phyloP scores from a whole-genome alignment of 345 rosid genomes.

The Pistacia atlantica region DNA sequence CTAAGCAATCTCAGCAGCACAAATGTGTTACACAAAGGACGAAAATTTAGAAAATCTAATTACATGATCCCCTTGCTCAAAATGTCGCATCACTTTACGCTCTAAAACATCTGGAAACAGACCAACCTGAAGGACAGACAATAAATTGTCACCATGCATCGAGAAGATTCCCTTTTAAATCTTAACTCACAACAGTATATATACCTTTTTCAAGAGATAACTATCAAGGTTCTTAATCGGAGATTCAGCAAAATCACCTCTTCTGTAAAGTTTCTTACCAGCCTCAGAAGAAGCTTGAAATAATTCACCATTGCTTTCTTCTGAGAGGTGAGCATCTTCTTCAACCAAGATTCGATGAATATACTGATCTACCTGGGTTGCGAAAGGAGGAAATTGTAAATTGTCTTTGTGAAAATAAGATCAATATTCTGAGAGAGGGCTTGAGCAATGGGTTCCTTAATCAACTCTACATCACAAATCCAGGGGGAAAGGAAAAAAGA shows the following conservation, averaged over 20 bases:
- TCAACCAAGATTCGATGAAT: constrained; percentile 79
- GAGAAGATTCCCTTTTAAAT: constrained; percentile 2
- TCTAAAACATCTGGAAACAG: constrained; percentile 85
- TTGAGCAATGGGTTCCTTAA: background rate
- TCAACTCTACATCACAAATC: constrained; percentile 11
- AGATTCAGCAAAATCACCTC: constrained; percentile 84
- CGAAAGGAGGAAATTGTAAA: constrained; percentile 18
- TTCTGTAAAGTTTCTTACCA: constrained; percentile 64
- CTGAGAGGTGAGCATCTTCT: constrained; percentile 59
- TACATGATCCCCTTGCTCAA: constrained; percentile 74
- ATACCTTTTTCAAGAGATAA: constrained; percentile 65
- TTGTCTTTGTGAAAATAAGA: constrained; percentile 6
- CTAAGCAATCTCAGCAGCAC: background rate
- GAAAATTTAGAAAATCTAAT: constrained; percentile 25
- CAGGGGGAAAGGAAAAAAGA: background rate
- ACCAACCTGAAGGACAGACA: constrained; percentile 58
- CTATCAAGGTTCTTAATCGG: constrained; percentile 50
- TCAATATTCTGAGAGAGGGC: constrained; percentile 1
- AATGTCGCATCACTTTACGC: constrained; percentile 70
- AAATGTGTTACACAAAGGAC: background rate
- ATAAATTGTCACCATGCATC: constrained; percentile 14
- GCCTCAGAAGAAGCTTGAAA: constrained; percentile 68
- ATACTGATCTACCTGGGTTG: constrained; percentile 75
- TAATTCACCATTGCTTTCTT: constrained; percentile 42
- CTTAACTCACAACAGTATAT: constrained; percentile 9